Percentiles rank a stretch among this genome's conserved stretches.
Conservation (phyloP, 1,139 yeast species). For the Arxiozyma heterogenica region DNA sequence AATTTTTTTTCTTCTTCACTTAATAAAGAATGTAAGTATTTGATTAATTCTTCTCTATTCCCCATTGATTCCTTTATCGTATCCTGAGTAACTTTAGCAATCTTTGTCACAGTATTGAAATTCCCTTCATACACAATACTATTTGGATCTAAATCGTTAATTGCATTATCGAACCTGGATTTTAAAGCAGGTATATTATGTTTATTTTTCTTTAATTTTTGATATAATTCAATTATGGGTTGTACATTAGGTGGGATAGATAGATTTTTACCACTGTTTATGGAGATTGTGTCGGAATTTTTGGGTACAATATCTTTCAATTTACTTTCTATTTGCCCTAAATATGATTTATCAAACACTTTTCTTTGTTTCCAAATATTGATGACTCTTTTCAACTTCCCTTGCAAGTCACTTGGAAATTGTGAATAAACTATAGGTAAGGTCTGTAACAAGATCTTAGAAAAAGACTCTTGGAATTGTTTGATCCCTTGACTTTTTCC, state of each 20-base stretch:
- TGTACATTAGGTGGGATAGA: constrained; percentile 15
- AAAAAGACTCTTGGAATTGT: constrained; percentile 56
- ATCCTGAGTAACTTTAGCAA: constrained; percentile 22
- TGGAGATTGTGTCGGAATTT: not conserved
- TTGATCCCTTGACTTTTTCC: constrained; percentile 57
- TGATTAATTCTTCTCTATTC: constrained; percentile 14
- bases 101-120: constrained; percentile 22
- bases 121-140: constrained; percentile 26
- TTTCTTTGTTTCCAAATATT: constrained; percentile 70
- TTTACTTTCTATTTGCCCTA: constrained; percentile 11
- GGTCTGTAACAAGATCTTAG: constrained; percentile 37
- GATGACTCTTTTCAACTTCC: constrained; percentile 57
- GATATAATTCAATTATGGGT: constrained; percentile 12
- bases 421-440: constrained; percentile 20
- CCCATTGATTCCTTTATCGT: constrained; percentile 17
- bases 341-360: constrained; percentile 36
- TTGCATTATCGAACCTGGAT: constrained; percentile 24
- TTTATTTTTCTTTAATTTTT: constrained; percentile 14
- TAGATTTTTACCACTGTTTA: not conserved
- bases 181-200: constrained; percentile 19
- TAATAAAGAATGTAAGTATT: constrained; percentile 15
- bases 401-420: constrained; percentile 33
- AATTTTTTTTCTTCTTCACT: constrained; percentile 17
- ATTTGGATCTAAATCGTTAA: constrained; percentile 23
- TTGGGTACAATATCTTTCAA: not conserved